phyloP scores from a whole-genome alignment of 306 rosid genomes.

The Luffa acutangula region DNA sequence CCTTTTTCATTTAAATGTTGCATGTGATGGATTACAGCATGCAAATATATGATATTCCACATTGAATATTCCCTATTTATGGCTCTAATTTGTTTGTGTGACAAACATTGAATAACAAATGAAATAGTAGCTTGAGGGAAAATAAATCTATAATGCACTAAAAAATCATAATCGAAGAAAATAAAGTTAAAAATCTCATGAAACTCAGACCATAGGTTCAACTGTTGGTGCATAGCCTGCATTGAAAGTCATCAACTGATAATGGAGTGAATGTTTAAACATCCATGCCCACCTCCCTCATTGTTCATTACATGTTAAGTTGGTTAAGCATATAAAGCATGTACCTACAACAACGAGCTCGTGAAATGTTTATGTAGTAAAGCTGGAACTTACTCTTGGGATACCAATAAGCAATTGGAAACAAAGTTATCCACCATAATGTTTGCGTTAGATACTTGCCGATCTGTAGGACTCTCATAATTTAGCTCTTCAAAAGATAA shows the following conservation, averaged over 20 bases:
- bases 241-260: neutral
- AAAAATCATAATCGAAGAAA: neutral
- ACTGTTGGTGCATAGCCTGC: neutral
- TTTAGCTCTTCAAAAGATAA: conserved; percentile 32
- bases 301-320: neutral
- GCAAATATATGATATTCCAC: neutral
- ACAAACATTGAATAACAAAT: neutral
- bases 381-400: conserved; percentile 34
- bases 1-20: neutral
- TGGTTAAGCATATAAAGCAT: neutral
- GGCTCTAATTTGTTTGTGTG: neutral
- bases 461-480: conserved; percentile 7
- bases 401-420: conserved; percentile 38
- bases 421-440: conserved; percentile 21
- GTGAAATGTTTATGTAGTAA: neutral
- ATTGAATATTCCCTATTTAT: neutral
- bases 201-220: neutral
- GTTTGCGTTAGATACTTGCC: conserved; percentile 6
- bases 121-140: neutral
- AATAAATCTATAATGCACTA: neutral
- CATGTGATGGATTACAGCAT: neutral
- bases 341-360: neutral
- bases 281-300: neutral
- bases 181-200: neutral
- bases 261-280: neutral